Conservation (phyloP, 73 alveolate genomes). For the Symbiodinium natans region DNA sequence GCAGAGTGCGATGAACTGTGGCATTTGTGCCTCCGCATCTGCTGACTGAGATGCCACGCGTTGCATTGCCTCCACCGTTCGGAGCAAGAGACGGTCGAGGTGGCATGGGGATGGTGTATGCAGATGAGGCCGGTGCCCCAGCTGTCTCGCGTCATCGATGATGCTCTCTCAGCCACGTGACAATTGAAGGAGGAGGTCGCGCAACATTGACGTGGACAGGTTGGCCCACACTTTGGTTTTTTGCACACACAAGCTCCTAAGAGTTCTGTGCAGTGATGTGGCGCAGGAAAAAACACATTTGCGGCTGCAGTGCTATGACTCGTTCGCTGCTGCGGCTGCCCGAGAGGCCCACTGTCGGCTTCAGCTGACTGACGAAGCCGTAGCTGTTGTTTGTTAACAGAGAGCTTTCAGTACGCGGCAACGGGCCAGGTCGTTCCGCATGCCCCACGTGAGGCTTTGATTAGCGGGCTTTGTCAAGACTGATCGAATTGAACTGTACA, state of each 20-base stretch:
- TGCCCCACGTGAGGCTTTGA: constrained; percentile 6
- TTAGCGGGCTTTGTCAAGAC: constrained; percentile 25
- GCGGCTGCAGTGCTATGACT: neutral
- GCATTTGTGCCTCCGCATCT: neutral
- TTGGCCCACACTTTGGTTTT: neutral
- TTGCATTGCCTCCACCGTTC: neutral
- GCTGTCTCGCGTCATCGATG: neutral
- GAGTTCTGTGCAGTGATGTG: neutral
- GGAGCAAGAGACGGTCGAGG: constrained; percentile 51
- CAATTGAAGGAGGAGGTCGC: neutral
- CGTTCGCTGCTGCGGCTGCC: neutral
- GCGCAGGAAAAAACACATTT: neutral
- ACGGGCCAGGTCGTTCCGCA: neutral
- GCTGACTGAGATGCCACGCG: constrained; percentile 57
- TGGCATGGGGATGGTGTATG: constrained; percentile 12
- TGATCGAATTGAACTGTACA: constrained; percentile 87
- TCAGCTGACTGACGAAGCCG: too few species aligned
- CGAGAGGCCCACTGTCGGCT: too few species aligned
- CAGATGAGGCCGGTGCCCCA: neutral
- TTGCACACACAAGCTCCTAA: too few species aligned
- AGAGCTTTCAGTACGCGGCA: too few species aligned
- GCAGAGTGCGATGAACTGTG: too few species aligned
- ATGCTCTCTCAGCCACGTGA: neutral
- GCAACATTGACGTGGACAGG: neutral
- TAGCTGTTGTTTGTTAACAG: too few species aligned